Conservation (phyloP, 192 early-diverging fungal genomes). For the Podila minutissima region DNA sequence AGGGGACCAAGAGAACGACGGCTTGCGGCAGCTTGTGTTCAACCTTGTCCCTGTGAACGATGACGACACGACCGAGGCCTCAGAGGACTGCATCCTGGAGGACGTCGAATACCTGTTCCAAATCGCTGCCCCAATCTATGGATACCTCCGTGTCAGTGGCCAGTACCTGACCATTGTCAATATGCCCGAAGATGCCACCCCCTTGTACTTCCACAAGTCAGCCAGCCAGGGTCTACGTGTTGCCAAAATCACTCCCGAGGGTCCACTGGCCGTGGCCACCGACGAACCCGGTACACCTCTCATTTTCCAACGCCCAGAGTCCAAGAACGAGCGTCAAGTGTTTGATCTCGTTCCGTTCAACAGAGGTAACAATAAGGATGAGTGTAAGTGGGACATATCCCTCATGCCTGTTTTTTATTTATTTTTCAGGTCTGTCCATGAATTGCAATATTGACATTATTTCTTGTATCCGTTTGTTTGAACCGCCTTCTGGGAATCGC, state of each 20-base stretch:
- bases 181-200: background rate
- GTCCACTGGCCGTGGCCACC: background rate
- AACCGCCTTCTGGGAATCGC: background rate
- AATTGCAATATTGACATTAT: too few relatives aligned
- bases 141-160: background rate
- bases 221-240: constrained; percentile 12
- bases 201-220: background rate
- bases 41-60: constrained; percentile 1
- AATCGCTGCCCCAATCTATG: background rate
- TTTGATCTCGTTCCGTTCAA: background rate
- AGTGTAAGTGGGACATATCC: too few relatives aligned
- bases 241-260: background rate
- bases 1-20: background rate
- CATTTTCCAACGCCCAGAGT: background rate
- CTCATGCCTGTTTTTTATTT: too few relatives aligned
- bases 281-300: background rate
- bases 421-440: too few relatives aligned
- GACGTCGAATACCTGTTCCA: constrained; percentile 20
- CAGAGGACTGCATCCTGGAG: constrained; percentile 15
- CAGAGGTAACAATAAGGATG: too few relatives aligned
- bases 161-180: background rate
- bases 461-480: too few relatives aligned
- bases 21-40: background rate
- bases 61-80: background rate
- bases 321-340: background rate